Percentiles rank a stretch among this genome's conserved stretches.
phyloP scores from a whole-genome alignment of 2,329 filamentous ascomycete species.

The Pseudogymnoascus sp. region DNA sequence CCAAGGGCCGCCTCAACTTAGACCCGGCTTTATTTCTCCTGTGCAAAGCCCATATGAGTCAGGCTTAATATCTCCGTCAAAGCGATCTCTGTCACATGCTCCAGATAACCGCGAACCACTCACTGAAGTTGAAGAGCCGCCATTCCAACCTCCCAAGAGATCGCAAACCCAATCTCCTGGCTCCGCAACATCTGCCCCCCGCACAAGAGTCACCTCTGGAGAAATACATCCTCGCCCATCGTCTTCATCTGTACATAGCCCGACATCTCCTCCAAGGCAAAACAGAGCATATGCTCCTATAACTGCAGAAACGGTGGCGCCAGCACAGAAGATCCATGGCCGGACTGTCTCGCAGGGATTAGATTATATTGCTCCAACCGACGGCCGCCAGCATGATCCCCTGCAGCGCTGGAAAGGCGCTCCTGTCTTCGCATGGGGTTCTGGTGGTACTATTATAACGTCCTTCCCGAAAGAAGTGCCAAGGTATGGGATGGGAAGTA shows the following conservation, averaged over 20 bases:
- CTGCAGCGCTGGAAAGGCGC: constrained; percentile 85
- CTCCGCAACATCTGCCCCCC: constrained; percentile 41
- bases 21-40: background rate
- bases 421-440: constrained; percentile 80
- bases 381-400: constrained; percentile 63
- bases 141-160: constrained; percentile 37
- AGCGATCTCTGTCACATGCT: constrained; percentile 39
- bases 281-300: constrained; percentile 11
- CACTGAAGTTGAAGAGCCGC: constrained; percentile 24
- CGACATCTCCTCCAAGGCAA: constrained; percentile 19
- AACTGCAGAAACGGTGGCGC: constrained; percentile 11
- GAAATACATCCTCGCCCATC: constrained; percentile 28
- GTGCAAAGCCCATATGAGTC: constrained; percentile 30
- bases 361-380: constrained; percentile 53
- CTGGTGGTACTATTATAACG: constrained; percentile 73
- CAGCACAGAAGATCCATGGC: constrained; percentile 30
- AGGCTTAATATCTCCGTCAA: constrained; percentile 46
- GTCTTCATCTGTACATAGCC: constrained; percentile 40
- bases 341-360: constrained; percentile 47
- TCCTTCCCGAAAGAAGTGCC: constrained; percentile 86
- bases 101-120: constrained; percentile 16
- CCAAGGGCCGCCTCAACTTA: constrained; percentile 43
- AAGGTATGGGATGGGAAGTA: constrained; percentile 64
- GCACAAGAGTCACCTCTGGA: constrained; percentile 23
- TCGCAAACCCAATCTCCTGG: constrained; percentile 57